phyloP scores from a whole-genome alignment of 805 yeast species.

The Kluyveromyces aestuarii region DNA sequence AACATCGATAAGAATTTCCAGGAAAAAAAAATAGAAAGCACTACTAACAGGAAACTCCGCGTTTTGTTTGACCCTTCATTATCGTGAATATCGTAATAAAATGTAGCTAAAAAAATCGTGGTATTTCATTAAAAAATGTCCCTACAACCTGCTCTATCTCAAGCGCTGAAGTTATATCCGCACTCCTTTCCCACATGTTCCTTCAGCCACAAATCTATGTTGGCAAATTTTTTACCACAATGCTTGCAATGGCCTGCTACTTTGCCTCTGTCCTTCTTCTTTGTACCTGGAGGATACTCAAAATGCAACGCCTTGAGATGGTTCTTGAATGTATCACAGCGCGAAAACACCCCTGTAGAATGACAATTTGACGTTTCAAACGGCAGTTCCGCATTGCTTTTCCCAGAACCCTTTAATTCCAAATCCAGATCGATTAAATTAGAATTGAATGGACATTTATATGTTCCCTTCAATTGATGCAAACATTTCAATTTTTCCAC shows the following conservation, averaged over 20 bases:
- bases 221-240: constrained; percentile 57
- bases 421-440: constrained; percentile 23
- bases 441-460: constrained; percentile 63
- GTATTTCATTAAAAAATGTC: no score
- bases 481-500: constrained; percentile 19
- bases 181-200: constrained; percentile 49
- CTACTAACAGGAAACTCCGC: no score
- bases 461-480: constrained; percentile 34
- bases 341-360: constrained; percentile 71
- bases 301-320: constrained; percentile 87
- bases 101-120: no score
- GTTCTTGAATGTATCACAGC: constrained; percentile 89
- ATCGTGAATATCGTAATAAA: no score
- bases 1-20: no score
- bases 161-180: constrained; percentile 13
- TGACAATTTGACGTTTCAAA: constrained; percentile 46
- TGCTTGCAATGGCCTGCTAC: constrained; percentile 70
- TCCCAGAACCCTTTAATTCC: constrained; percentile 21
- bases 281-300: constrained; percentile 79
- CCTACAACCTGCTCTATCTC: background rate
- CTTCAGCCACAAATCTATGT: constrained; percentile 72
- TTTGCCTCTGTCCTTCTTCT: constrained; percentile 60
- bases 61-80: no score
- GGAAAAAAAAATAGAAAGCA: no score
- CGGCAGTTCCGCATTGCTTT: constrained; percentile 9